A percentile compares a stretch with the other conserved stretches of the same genome.
These are phyloP conservation scores for Phytopythium montanum DNA, from an alignment of 352 stramenopile genomes.

Conservation along the genomic window DNA sequence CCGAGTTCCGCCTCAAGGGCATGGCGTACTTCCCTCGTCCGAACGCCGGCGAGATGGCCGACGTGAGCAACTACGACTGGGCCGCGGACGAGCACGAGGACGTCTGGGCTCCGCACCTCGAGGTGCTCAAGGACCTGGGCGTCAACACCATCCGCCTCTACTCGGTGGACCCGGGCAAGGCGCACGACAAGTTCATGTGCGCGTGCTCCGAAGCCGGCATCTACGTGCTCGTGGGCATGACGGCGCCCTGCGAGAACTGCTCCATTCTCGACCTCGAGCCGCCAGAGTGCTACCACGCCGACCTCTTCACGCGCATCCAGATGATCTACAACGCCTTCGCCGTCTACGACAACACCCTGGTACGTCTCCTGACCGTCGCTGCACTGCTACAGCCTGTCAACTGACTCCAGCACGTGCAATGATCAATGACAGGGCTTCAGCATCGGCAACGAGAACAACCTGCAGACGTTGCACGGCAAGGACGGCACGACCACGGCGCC, in stretches of 20 bases:
- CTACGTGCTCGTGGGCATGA: conserved; percentile 68
- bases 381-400: no score
- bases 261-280: conserved; percentile 37
- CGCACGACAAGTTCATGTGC: conserved; percentile 82
- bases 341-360: conserved; percentile 67
- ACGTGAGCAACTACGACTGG: conserved; percentile 63
- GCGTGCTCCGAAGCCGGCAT: conserved; percentile 59
- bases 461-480: conserved; percentile 35
- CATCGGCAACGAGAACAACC: conserved; percentile 68
- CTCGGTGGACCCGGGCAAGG: conserved; percentile 49
- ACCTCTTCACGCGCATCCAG: conserved; percentile 51
- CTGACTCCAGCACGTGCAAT: no score
- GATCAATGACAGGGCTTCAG: conserved; percentile 32
- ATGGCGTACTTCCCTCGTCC: conserved; percentile 71
- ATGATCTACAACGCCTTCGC: conserved; percentile 72
- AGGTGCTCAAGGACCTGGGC: conserved; percentile 47
- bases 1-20: conserved; percentile 69
- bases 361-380: not conserved
- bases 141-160: conserved; percentile 71
- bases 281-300: conserved; percentile 45
- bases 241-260: conserved; percentile 54
- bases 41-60: conserved; percentile 47
- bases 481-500: conserved; percentile 42
- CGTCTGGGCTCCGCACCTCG: conserved; percentile 49
- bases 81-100: conserved; percentile 49